Evolutionary conservation across 345 rosid species (phyloP).

Genomic region (Raphanus sativus): DNA sequence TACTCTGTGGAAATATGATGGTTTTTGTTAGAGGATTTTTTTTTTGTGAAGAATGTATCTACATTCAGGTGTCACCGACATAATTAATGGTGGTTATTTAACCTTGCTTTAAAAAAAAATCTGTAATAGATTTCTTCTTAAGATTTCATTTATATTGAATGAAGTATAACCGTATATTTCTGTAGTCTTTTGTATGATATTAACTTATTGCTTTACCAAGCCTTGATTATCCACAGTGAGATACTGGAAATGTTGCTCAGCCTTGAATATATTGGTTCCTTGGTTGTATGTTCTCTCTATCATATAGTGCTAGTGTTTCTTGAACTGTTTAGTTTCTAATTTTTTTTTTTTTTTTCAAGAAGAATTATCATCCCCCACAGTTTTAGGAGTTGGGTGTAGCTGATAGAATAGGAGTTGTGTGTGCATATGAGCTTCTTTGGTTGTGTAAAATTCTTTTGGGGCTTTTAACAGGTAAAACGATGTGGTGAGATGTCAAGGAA

Average conservation of each 20-base stretch:
- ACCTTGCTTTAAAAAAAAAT: background rate
- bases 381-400: constrained; percentile 4
- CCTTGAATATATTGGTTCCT: background rate
- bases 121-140: background rate
- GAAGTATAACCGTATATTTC: background rate
- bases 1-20: background rate
- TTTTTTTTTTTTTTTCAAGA: background rate
- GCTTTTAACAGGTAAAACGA: constrained; percentile 70
- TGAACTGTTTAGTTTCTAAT: constrained; percentile 6
- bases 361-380: background rate
- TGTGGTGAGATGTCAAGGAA: constrained; percentile 98
- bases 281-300: background rate
- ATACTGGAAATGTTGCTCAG: background rate
- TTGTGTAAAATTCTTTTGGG: constrained; percentile 30
- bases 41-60: background rate
- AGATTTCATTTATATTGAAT: background rate
- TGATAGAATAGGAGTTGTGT: constrained; percentile 1
- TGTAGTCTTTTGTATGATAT: constrained; percentile 1
- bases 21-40: background rate
- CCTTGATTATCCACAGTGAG: constrained; percentile 1
- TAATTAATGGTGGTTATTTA: background rate
- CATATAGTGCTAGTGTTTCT: background rate
- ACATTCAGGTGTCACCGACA: constrained; percentile 2
- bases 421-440: constrained; percentile 15
- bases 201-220: background rate